These are phyloP conservation scores for Berberis vulgaris DNA, from an alignment of 164 flowering plant species.

Conservation along the genomic window DNA sequence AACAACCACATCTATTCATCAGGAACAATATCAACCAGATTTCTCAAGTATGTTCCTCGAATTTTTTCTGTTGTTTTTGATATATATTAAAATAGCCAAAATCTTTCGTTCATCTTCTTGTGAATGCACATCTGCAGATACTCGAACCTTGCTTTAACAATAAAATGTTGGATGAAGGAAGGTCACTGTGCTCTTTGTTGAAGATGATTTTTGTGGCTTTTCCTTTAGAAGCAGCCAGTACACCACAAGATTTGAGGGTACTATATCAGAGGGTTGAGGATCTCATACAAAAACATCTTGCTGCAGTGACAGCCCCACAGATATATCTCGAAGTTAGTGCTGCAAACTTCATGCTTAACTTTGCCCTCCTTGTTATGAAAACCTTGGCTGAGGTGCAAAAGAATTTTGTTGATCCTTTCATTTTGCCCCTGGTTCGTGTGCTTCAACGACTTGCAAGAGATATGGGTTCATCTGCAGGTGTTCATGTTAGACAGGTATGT, in stretches of 20 bases:
- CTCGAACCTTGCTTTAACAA: conserved; percentile 93
- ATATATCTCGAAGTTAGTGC: conserved; percentile 63
- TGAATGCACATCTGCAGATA: conserved; percentile 40
- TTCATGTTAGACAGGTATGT: conserved; percentile 77
- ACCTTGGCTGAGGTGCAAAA: conserved; percentile 26
- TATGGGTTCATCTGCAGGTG: conserved; percentile 64
- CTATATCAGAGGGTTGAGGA: conserved; percentile 86
- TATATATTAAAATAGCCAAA: neutral
- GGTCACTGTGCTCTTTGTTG: conserved; percentile 79
- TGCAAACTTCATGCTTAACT: conserved; percentile 66
- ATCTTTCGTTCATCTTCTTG: neutral
- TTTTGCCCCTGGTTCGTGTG: conserved; percentile 54
- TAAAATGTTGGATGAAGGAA: conserved; percentile 92
- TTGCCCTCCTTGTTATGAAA: conserved; percentile 69
- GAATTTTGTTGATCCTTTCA: conserved; percentile 59
- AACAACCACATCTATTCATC: conserved; percentile 93
- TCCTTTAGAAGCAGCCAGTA: conserved; percentile 60
- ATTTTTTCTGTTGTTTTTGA: neutral
- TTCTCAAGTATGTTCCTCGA: conserved; percentile 54
- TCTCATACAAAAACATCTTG: conserved; percentile 79
- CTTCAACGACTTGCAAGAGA: conserved; percentile 94
- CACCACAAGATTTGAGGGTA: conserved; percentile 70
- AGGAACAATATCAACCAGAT: conserved; percentile 92
- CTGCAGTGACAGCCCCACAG: conserved; percentile 61
- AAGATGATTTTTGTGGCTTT: conserved; percentile 86